Conservation (phyloP, 139 green algal genomes). For the Chlorella sp. region DNA sequence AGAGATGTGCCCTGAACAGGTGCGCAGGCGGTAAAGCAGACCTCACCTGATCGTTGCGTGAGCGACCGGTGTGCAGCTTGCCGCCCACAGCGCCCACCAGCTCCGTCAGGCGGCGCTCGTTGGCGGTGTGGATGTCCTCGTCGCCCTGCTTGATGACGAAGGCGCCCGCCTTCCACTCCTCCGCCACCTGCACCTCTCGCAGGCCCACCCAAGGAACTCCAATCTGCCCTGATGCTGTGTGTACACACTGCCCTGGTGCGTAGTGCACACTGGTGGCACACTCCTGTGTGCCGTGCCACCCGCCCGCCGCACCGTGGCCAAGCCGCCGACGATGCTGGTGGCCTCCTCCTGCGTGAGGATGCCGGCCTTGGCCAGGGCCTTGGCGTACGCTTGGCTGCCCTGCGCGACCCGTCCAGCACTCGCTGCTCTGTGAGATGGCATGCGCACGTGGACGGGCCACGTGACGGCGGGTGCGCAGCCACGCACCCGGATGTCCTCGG, state of each 20-base stretch:
- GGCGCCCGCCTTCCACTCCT: constrained; percentile 67
- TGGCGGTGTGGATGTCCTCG: constrained; percentile 98
- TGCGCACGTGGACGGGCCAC: too few species aligned
- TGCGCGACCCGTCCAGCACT: constrained; percentile 24
- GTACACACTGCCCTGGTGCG: too few species aligned
- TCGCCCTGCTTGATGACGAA: constrained; percentile 84
- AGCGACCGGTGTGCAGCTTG: constrained; percentile 97
- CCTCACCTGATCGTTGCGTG: constrained; percentile 94
- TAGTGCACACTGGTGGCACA: too few species aligned
- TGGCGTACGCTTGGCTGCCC: constrained; percentile 88
- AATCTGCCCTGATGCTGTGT: too few species aligned
- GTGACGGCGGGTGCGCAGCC: too few species aligned
- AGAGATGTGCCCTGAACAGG: too few species aligned
- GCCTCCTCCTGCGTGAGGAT: constrained; percentile 83
- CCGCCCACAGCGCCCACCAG: constrained; percentile 81
- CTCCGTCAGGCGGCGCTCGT: constrained; percentile 89
- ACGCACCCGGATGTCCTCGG: constrained; percentile 80
- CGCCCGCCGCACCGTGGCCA: constrained; percentile 68
- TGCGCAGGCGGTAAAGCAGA: background rate
- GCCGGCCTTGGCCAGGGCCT: constrained; percentile 74
- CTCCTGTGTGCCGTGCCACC: background rate
- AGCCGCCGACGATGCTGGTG: constrained; percentile 63
- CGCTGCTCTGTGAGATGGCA: background rate
- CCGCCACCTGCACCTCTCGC: constrained; percentile 42
- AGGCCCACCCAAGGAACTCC: too few species aligned